Evolutionary conservation across 1,284 basidiomycete genomes (phyloP), one percentile per base, ranked within the genome.

Genomic region (Mycena citricolor): DNA sequence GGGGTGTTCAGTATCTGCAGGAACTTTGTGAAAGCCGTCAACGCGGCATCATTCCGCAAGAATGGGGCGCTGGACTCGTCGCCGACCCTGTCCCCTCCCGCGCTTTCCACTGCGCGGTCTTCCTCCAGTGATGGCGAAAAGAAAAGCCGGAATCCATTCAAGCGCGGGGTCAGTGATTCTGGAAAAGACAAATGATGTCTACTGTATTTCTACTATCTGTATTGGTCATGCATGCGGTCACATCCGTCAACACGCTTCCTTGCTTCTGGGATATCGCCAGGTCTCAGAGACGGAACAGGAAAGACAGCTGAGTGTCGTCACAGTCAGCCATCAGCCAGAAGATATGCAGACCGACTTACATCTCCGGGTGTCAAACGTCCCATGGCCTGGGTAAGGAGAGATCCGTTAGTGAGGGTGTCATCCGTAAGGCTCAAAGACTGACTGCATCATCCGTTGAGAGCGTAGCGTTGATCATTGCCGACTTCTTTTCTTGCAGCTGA

Each of bases 401-500:
- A 19, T 12, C 16, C 17, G n/a, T n/a, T n/a, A n/a, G n/a, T n/a
- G n/a, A n/a, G n/a, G n/a, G n/a, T n/a, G n/a, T n/a, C n/a, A n/a
- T n/a, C n/a, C n/a, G n/a, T n/a, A n/a, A n/a, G 5, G 24, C 8
- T 8, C 14, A 26, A 14, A 39, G 32, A 67, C 73, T 13, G 55
- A 84, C 83, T 36, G 82, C 81, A 52, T 89, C 86, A 57, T 90
- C 87, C 2, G 84, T 66, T 5, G 85, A 87, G 20, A 90, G 62
- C 0, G 86, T 89, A 16, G 88, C 87, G 59, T 88, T 81, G 5
- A 89, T 76, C 88, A 90, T 90, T 0, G 84, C 84, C 28, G 82
- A 82, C 66, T 95, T 95, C 72, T 95, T 95, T 67, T 95, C 90
- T 67, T 98, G 95, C 13, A 99, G 74, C 77, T 94, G 68, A n/a